phyloP scores from a whole-genome alignment of 805 yeast species.

The Grigorovia jiainica region DNA sequence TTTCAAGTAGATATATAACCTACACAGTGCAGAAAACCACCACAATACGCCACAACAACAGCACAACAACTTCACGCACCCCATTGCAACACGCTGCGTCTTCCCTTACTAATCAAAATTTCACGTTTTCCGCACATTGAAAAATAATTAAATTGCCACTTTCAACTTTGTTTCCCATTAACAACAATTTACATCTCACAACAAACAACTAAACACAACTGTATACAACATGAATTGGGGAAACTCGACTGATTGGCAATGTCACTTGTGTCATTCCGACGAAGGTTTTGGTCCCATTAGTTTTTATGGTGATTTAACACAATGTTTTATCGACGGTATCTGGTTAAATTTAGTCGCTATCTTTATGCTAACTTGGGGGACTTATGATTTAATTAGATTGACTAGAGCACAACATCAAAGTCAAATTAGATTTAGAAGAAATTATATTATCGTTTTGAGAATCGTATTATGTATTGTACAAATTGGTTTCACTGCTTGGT shows the following conservation, averaged over 20 bases:
- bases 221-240: background rate
- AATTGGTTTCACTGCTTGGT: constrained; percentile 21
- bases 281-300: constrained; percentile 40
- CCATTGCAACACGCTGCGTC: too few relatives aligned
- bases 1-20: too few relatives aligned
- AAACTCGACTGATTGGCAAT: constrained; percentile 5
- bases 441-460: constrained; percentile 31
- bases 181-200: background rate
- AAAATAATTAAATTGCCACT: background rate
- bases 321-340: constrained; percentile 49
- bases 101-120: too few relatives aligned
- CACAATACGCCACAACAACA: too few relatives aligned
- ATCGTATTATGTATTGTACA: constrained; percentile 27
- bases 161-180: background rate
- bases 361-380: constrained; percentile 37
- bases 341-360: constrained; percentile 35
- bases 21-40: too few relatives aligned
- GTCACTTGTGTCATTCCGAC: constrained; percentile 17
- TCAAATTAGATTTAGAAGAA: constrained; percentile 30
- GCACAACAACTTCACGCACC: too few relatives aligned
- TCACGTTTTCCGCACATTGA: too few relatives aligned
- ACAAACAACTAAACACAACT: background rate
- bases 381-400: constrained; percentile 27
- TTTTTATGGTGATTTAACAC: constrained; percentile 45
- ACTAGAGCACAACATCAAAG: constrained; percentile 14